Evolutionary conservation across 768 basidiomycete genomes (phyloP).

Genomic region (Tulasnella sp.): DNA sequence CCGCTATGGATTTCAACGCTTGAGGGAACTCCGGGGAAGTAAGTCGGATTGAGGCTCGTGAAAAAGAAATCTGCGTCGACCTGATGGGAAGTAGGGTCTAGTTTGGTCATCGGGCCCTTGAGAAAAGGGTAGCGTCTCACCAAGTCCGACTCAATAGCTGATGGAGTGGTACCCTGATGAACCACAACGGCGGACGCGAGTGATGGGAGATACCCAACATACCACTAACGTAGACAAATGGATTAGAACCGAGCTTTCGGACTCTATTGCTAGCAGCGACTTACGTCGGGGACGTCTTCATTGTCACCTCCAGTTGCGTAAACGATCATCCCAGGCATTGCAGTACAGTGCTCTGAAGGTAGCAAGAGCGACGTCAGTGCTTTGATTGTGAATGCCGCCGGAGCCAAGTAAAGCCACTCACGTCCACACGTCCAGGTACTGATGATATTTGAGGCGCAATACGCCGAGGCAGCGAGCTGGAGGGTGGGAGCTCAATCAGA

Average conservation of each 20-base stretch:
- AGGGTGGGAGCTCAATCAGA: background rate
- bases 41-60: background rate
- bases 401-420: background rate
- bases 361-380: background rate
- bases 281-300: background rate
- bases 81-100: background rate
- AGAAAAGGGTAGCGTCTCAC: background rate
- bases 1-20: background rate
- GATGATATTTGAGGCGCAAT: background rate
- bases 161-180: background rate
- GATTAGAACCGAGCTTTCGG: too few relatives aligned
- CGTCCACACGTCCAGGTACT: conserved; percentile 3
- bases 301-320: background rate
- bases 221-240: too few relatives aligned
- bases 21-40: background rate
- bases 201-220: background rate
- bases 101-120: background rate
- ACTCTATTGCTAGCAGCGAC: too few relatives aligned
- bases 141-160: background rate
- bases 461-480: background rate
- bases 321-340: background rate
- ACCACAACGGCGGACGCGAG: background rate
- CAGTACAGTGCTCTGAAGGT: background rate
- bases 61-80: background rate
- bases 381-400: background rate